A percentile compares a stretch with the other conserved stretches of the same genome.
These are phyloP conservation scores for Crotalaria pallida DNA, from an alignment of 306 rosid genomes.

Conservation along the genomic window DNA sequence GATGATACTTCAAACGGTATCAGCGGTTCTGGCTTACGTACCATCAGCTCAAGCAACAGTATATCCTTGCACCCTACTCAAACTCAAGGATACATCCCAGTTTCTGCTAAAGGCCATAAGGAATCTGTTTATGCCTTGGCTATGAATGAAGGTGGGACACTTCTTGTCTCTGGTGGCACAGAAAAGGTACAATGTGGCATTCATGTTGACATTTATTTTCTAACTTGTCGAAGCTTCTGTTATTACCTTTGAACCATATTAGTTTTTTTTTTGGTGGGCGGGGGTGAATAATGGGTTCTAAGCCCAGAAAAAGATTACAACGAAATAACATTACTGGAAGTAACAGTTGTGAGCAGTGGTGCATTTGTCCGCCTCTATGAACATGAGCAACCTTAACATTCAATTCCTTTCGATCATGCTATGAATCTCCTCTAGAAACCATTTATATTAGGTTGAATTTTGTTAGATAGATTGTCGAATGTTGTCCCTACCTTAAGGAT, in stretches of 20 bases:
- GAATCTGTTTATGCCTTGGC: conserved; percentile 97
- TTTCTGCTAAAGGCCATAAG: conserved; percentile 88
- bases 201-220: conserved; percentile 22
- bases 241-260: not conserved
- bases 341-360: too few species aligned
- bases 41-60: conserved; percentile 72
- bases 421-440: too few species aligned
- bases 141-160: conserved; percentile 82
- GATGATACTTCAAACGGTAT: conserved; percentile 60
- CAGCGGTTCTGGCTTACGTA: conserved; percentile 63
- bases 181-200: conserved; percentile 64
- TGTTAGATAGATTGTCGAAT: not conserved
- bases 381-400: too few species aligned
- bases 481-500: not conserved
- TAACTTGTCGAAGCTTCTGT: conserved; percentile 3
- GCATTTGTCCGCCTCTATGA: too few species aligned
- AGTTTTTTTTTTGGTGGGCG: not conserved
- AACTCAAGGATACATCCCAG: conserved; percentile 72
- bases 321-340: too few species aligned
- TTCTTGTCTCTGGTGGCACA: conserved; percentile 96
- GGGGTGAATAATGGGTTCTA: too few species aligned
- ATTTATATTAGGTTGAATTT: not conserved
- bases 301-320: too few species aligned
- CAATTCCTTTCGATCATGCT: too few species aligned
- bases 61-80: conserved; percentile 58